Conservation (phyloP, 2,329 filamentous ascomycete species). For the Periconia macrospinosa region DNA sequence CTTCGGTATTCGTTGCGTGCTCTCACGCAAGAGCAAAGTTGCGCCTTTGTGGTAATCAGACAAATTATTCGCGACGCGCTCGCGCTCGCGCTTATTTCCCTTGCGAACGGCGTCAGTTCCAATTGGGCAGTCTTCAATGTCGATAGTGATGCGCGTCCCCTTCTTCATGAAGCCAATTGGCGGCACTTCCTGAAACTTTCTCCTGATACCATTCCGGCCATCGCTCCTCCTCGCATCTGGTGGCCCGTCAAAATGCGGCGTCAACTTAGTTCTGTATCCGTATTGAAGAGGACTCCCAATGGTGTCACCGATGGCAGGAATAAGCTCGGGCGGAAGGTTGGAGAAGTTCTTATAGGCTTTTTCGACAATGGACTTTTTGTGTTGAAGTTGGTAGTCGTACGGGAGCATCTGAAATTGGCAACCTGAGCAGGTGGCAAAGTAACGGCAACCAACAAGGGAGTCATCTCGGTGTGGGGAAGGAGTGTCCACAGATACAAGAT, state of each 20-base stretch:
- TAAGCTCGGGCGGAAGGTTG: conserved; percentile 70
- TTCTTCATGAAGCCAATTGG: conserved; percentile 90
- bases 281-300: conserved; percentile 90
- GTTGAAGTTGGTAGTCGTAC: conserved; percentile 79
- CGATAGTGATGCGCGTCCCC: conserved; percentile 75
- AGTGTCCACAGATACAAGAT: conserved; percentile 76
- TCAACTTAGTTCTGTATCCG: conserved; percentile 94
- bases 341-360: conserved; percentile 94
- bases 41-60: conserved; percentile 76
- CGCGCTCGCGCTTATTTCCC: conserved; percentile 79
- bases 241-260: conserved; percentile 89
- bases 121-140: conserved; percentile 97
- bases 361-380: conserved; percentile 85
- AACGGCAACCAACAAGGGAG: conserved; percentile 74
- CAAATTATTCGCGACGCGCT: conserved; percentile 71
- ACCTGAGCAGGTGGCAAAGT: conserved; percentile 82
- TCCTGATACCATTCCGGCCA: conserved; percentile 55
- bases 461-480: conserved; percentile 79
- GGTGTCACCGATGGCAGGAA: conserved; percentile 79
- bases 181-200: conserved; percentile 66
- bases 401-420: conserved; percentile 98
- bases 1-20: conserved; percentile 68
- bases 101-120: conserved; percentile 81
- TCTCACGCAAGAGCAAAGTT: conserved; percentile 86
- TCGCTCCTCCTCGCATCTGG: conserved; percentile 54